Base-by-base conservation (phyloP, 1,139 yeast species). In the Geotrichum siamense region DNA sequence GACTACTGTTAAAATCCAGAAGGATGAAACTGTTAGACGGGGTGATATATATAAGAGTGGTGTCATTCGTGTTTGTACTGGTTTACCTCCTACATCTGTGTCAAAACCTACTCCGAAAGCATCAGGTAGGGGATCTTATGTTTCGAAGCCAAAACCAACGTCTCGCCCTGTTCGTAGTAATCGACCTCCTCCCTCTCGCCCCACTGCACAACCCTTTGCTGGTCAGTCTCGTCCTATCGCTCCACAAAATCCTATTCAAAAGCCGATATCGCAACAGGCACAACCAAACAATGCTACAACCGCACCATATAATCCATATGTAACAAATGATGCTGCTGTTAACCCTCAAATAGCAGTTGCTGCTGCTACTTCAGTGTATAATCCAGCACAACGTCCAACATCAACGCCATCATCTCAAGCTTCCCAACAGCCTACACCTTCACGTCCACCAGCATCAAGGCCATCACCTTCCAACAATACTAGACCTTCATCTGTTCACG, bases 31-130 rank as follows among this genome's bases (percentile, higher is more conserved):
- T 8, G 79, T 82, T 2, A 63, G 60, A 9, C 60, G 74, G 50
- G 73, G 83, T 38, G 98, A 91, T 62, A 51, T 67, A 10, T 93
- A 93, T 67, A 93, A 91, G 67, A 85, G 96, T 3, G 86, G 95
- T 52, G 77, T 86, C 0, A 91, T 93, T 23, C 79, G 78, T 30
- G 96, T 86, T 12, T 76, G 78, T 37, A 76, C 76, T 36, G 99
- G 99, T 8, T 71, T 76, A 51, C 87, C 96, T 5, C 79, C 85
- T 0, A 75, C 69, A 50, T 75, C 94, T 20, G 68, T 62, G 21
- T 82, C 87, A 38, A 82, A 79, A 36, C 78, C 80, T 55, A 77
- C 83, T 55, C 97, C 97, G 31, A 71, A 69, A 55, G 72, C 71
- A 32, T 69, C 66, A 45, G 54, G 62, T 30, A 48, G 54, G 23